Conservation (phyloP, 179 eudicot species). For the Spergularia azorica region DNA sequence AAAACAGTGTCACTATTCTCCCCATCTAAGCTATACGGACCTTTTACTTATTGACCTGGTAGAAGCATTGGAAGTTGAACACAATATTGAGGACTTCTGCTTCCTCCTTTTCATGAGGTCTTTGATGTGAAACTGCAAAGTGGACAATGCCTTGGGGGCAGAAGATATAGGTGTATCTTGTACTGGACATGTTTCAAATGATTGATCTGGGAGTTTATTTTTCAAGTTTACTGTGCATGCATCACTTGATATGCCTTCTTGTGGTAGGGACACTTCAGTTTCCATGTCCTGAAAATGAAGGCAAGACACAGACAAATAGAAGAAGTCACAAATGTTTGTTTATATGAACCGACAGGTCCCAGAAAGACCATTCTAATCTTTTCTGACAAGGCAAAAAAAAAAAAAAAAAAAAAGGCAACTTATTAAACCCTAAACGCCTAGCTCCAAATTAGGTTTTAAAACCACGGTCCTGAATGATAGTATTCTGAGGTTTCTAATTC, state of each 20-base stretch:
- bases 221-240: constrained; percentile 32
- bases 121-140: constrained; percentile 69
- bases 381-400: not conserved
- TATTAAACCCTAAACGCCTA: too few relatives aligned
- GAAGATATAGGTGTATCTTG: constrained; percentile 39
- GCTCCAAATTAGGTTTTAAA: too few relatives aligned
- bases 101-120: constrained; percentile 61
- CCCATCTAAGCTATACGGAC: constrained; percentile 33
- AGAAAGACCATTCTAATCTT: not conserved
- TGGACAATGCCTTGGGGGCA: constrained; percentile 43
- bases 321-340: not conserved
- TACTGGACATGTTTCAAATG: constrained; percentile 34
- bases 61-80: constrained; percentile 31
- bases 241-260: constrained; percentile 33
- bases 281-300: constrained; percentile 45
- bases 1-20: not conserved
- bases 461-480: too few relatives aligned
- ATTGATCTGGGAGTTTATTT: constrained; percentile 35
- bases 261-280: constrained; percentile 32
- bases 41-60: constrained; percentile 39
- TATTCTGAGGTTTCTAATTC: too few relatives aligned
- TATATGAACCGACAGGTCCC: constrained; percentile 6
- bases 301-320: not conserved
- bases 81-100: constrained; percentile 52
- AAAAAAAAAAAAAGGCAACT: not conserved